Conservation (phyloP, 2,329 filamentous ascomycete genomes). For the Elsinoe australis region DNA sequence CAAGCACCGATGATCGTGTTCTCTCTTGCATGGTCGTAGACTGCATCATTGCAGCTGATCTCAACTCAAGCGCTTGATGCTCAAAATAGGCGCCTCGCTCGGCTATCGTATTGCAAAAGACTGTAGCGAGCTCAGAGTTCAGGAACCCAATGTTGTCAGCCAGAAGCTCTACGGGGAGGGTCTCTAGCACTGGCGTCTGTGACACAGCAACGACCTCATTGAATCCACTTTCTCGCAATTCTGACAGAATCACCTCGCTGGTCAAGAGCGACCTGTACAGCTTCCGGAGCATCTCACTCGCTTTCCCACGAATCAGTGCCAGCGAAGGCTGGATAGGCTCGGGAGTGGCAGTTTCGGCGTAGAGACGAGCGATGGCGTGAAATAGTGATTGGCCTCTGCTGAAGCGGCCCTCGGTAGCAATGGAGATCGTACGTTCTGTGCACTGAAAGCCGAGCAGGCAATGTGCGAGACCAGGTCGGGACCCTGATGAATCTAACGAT, state of each 20-base stretch:
- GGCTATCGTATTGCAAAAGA: constrained; percentile 69
- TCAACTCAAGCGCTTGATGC: constrained; percentile 79
- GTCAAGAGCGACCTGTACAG: constrained; percentile 82
- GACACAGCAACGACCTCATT: constrained; percentile 64
- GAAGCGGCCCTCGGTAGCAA: constrained; percentile 64
- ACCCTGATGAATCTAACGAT: constrained; percentile 66
- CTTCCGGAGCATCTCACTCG: constrained; percentile 57
- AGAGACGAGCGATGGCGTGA: constrained; percentile 68
- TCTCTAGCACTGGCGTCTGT: constrained; percentile 62
- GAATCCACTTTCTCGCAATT: constrained; percentile 72
- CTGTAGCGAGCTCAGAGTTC: constrained; percentile 56
- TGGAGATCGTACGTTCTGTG: constrained; percentile 59
- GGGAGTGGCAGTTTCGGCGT: constrained; percentile 59
- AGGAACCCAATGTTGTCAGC: constrained; percentile 51
- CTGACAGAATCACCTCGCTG: constrained; percentile 62
- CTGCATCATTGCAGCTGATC: constrained; percentile 62
- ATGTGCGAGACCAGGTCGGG: constrained; percentile 81
- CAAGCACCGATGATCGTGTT: constrained; percentile 60
- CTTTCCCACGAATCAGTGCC: constrained; percentile 23
- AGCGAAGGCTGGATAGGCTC: constrained; percentile 59
- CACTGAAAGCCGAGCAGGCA: constrained; percentile 82
- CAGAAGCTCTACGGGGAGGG: constrained; percentile 39
- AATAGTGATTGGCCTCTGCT: constrained; percentile 67
- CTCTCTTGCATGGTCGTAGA: constrained; percentile 48
- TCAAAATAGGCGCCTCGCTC: constrained; percentile 71